phyloP scores from a whole-genome alignment of 768 basidiomycete genomes.

The Mycena chlorophos region DNA sequence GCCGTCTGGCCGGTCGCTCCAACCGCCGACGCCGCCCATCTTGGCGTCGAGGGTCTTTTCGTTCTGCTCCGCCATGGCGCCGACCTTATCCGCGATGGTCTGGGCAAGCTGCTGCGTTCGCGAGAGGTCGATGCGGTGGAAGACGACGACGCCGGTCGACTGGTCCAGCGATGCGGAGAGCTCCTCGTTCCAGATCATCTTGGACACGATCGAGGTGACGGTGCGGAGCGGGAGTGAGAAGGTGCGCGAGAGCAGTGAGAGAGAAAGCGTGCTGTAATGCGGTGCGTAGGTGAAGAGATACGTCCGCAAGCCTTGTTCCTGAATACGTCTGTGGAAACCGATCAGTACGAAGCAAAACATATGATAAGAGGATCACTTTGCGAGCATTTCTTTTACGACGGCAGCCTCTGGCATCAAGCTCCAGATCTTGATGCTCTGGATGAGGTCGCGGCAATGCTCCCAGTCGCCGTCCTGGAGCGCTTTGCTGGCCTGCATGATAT shows the following conservation, averaged over 20 bases:
- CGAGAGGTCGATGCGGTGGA: conserved; percentile 88
- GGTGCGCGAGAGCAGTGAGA: conserved; percentile 81
- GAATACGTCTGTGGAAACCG: conserved; percentile 71
- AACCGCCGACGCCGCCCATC: conserved; percentile 64
- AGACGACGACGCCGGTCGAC: conserved; percentile 84
- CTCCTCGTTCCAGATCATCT: conserved; percentile 99
- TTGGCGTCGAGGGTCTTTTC: conserved; percentile 87
- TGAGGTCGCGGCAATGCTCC: conserved; percentile 91
- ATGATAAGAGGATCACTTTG: conserved; percentile 56
- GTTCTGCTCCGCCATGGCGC: conserved; percentile 84
- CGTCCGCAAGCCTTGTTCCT: conserved; percentile 95
- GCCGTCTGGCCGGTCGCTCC: conserved; percentile 70
- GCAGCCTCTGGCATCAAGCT: conserved; percentile 88
- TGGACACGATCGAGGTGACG: conserved; percentile 89
- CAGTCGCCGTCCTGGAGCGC: conserved; percentile 96
- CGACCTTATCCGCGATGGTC: conserved; percentile 85
- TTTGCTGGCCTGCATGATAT: conserved; percentile 99
- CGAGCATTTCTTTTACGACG: conserved; percentile 91
- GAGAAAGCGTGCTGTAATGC: conserved; percentile 88
- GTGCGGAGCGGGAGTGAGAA: conserved; percentile 80
- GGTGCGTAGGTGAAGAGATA: conserved; percentile 98
- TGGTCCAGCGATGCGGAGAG: conserved; percentile 91
- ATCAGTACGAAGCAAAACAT: conserved; percentile 13
- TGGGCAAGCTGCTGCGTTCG: conserved; percentile 89
- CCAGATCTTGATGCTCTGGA: conserved; percentile 98